Evolutionary conservation across 2,329 filamentous ascomycete genomes (phyloP).

Genomic region (Hypoxylon sp.): DNA sequence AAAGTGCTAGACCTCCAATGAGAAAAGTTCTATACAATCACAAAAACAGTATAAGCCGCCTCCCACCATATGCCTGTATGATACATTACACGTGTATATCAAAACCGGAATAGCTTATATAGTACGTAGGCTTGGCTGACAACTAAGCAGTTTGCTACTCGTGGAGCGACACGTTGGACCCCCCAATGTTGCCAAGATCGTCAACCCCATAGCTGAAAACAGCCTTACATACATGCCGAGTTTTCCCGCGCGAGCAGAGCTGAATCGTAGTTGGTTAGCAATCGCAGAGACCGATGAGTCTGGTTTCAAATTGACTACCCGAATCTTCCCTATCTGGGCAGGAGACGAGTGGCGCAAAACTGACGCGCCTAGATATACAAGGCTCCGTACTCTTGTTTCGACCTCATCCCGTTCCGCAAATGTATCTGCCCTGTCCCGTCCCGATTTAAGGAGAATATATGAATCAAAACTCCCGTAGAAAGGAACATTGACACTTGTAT

Average conservation of each 20-base stretch:
- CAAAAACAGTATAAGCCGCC: constrained; percentile 10
- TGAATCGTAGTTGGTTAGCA: constrained; percentile 13
- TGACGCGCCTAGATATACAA: constrained; percentile 9
- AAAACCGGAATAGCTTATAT: constrained; percentile 3
- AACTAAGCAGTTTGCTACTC: constrained; percentile 26
- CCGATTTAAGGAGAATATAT: not conserved
- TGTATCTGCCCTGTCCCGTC: not conserved
- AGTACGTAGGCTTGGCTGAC: constrained; percentile 12
- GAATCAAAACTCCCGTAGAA: not conserved
- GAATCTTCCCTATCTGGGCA: constrained; percentile 8
- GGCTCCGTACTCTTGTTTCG: constrained; percentile 33
- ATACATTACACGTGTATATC: constrained; percentile 26
- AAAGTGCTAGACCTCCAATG: constrained; percentile 15
- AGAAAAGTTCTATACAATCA: constrained; percentile 11
- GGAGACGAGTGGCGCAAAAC: constrained; percentile 17
- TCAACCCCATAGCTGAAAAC: constrained; percentile 37
- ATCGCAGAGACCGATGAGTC: not conserved
- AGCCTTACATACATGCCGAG: constrained; percentile 37
- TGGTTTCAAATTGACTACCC: constrained; percentile 28
- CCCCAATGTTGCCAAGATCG: constrained; percentile 32
- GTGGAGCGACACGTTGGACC: constrained; percentile 20
- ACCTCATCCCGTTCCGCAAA: constrained; percentile 25
- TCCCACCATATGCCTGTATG: not conserved
- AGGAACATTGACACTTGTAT: not conserved
- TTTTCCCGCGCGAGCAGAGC: constrained; percentile 32